Conservation (phyloP, 768 basidiomycete genomes). For the Panaeolus cyanescens region DNA sequence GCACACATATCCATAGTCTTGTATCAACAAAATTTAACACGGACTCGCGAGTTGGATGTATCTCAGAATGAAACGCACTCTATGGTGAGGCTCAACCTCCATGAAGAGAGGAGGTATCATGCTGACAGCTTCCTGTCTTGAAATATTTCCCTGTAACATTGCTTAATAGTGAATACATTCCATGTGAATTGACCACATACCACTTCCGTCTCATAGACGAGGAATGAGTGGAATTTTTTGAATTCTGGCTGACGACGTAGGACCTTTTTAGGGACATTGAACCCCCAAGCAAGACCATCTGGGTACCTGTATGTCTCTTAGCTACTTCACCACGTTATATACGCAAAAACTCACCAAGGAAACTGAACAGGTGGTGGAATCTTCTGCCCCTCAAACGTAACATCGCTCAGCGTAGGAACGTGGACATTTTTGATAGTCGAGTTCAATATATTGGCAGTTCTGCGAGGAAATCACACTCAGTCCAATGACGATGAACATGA, state of each 20-base stretch:
- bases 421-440: constrained; percentile 75
- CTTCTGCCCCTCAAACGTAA: constrained; percentile 73
- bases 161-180: background rate
- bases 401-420: constrained; percentile 72
- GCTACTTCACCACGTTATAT: constrained; percentile 5
- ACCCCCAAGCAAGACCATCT: constrained; percentile 93
- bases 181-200: constrained; percentile 47
- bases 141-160: constrained; percentile 82
- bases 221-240: constrained; percentile 92
- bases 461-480: constrained; percentile 22
- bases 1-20: constrained; percentile 98
- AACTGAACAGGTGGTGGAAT: constrained; percentile 83
- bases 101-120: constrained; percentile 98
- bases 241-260: constrained; percentile 88
- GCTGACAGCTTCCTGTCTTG: constrained; percentile 95
- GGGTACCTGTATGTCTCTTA: constrained; percentile 73
- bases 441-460: constrained; percentile 75
- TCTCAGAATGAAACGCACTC: constrained; percentile 38
- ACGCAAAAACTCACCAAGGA: constrained; percentile 63
- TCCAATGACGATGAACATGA: background rate
- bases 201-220: constrained; percentile 97
- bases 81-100: constrained; percentile 92
- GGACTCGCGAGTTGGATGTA: background rate
- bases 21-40: constrained; percentile 2
- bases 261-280: constrained; percentile 88